Evolutionary conservation across 164 flowering plant species (phyloP), one percentile per base, ranked within the genome.

Genomic region (Macadamia integrifolia): DNA sequence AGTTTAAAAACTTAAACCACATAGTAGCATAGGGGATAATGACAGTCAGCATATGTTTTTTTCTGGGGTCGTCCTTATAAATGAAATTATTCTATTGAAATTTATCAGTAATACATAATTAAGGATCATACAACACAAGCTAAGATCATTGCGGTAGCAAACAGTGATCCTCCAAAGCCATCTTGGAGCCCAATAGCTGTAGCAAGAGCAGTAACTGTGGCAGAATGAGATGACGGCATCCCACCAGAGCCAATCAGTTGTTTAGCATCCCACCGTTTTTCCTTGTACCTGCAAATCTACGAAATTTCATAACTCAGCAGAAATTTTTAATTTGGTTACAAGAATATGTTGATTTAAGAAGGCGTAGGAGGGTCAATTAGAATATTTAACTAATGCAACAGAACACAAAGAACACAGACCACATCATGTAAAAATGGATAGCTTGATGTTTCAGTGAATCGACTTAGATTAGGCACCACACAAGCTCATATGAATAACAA

Each of bases 141-240:
- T 73, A 92, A 77, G 80, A 90, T 64, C 69, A 85, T 68, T 28
- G 97, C 80, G 60, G 66, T 72, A 12, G 97, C 92, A 81, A 94
- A 94, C 8, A 72, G 7, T 1, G 97, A 79, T 76, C 93, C 92
- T 57, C 86, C 91, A 73, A 89, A 83, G 66, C 99, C 96, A 65
- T 94, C 97, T 69, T 84, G 87, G 32, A 86, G 78, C 11, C 99
- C 99, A 73, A 89, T 64, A 23, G 92, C 87, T 43, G 70, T 53
- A 32, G 97, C 95, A 64, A 94, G 88, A 71, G 97, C 97, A 71
- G 86, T 80, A 42, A 92, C 99, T 12, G 95, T 90, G 15, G 99
- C 83, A 70, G 97, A 88, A 84, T 94, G 99, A 15, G 99, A 88
- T 2, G 99, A 94, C 18, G 99, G 99, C 99, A 94, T 94, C 62